These are phyloP conservation scores for Inga oerstediana DNA, from an alignment of 306 rosid species.

Conservation along the genomic window DNA sequence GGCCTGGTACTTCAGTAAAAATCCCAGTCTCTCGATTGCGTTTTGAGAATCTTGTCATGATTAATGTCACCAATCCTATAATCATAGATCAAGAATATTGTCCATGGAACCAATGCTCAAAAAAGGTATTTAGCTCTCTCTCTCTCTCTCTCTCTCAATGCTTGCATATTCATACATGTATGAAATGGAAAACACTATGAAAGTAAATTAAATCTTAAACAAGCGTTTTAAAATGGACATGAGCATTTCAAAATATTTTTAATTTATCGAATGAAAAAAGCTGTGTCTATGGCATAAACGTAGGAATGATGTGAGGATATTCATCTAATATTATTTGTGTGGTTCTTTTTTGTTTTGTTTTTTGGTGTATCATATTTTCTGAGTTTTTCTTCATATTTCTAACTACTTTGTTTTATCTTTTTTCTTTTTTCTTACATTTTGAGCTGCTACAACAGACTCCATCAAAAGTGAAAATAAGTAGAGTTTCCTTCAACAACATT, in stretches of 20 bases:
- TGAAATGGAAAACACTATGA: too few relatives aligned
- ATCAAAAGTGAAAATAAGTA: not conserved
- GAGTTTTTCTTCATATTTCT: not conserved
- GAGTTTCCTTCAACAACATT: not conserved
- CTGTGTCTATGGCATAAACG: too few relatives aligned
- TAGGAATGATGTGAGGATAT: too few relatives aligned
- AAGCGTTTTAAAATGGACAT: too few relatives aligned
- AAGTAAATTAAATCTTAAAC: too few relatives aligned
- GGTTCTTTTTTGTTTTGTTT: too few relatives aligned
- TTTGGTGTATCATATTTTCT: not conserved
- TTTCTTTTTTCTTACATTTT: not conserved
- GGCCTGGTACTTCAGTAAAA: not conserved
- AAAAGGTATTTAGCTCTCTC: not conserved
- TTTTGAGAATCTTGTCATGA: not conserved
- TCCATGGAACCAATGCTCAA: not conserved
- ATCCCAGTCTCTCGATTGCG: not conserved
- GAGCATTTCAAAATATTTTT: too few relatives aligned
- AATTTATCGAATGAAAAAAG: too few relatives aligned
- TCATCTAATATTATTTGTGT: too few relatives aligned
- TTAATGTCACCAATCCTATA: not conserved
- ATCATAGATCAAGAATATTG: not conserved
- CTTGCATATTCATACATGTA: too few relatives aligned
- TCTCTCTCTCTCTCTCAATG: too few relatives aligned
- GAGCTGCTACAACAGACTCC: not conserved
- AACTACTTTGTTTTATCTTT: not conserved